These are phyloP conservation scores for Anthracocystis setariae DNA, from an alignment of 1,284 basidiomycete species.

Conservation along the genomic window DNA sequence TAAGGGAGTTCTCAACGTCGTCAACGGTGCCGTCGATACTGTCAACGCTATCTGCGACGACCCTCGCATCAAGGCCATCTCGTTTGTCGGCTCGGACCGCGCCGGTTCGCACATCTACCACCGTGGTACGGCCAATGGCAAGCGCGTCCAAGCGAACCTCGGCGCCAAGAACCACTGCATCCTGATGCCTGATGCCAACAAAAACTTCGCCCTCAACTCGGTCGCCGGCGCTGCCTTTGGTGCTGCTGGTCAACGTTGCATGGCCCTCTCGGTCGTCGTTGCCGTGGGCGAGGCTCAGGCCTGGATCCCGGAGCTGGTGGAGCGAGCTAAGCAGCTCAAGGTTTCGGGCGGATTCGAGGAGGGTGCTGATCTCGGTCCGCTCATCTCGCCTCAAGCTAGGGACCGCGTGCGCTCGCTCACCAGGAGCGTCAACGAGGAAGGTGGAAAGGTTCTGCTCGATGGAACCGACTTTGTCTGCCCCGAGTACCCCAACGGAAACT, in stretches of 20 bases:
- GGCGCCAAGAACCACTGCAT: slow-evolving; percentile 85
- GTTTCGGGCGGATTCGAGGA: slow-evolving; percentile 91
- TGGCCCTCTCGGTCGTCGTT: slow-evolving; percentile 72
- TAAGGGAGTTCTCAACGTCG: slow-evolving; percentile 69
- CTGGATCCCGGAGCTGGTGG: slow-evolving; percentile 87
- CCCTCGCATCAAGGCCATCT: slow-evolving; percentile 89
- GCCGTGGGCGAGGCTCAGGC: slow-evolving; percentile 83
- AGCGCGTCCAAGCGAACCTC: slow-evolving; percentile 93
- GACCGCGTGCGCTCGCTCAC: slow-evolving; percentile 81
- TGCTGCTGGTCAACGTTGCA: slow-evolving; percentile 93
- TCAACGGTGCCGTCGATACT: slow-evolving; percentile 87
- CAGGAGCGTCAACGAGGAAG: slow-evolving; percentile 80
- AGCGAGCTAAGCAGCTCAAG: slow-evolving; percentile 82
- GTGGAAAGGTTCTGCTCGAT: slow-evolving; percentile 87
- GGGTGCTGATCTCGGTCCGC: slow-evolving; percentile 88
- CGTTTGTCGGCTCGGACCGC: slow-evolving; percentile 94
- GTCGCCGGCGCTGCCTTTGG: slow-evolving; percentile 95
- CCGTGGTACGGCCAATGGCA: slow-evolving; percentile 82
- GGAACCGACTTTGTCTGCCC: slow-evolving; percentile 78
- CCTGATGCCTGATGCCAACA: slow-evolving; percentile 96
- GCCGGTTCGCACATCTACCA: slow-evolving; percentile 92
- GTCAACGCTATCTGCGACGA: slow-evolving; percentile 96
- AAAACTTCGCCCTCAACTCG: slow-evolving; percentile 90
- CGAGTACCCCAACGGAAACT: slow-evolving; percentile 89
- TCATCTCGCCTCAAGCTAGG: slow-evolving; percentile 90